Evolutionary conservation across 306 rosid species (phyloP).

Genomic region (Citrullus mucosospermus): DNA sequence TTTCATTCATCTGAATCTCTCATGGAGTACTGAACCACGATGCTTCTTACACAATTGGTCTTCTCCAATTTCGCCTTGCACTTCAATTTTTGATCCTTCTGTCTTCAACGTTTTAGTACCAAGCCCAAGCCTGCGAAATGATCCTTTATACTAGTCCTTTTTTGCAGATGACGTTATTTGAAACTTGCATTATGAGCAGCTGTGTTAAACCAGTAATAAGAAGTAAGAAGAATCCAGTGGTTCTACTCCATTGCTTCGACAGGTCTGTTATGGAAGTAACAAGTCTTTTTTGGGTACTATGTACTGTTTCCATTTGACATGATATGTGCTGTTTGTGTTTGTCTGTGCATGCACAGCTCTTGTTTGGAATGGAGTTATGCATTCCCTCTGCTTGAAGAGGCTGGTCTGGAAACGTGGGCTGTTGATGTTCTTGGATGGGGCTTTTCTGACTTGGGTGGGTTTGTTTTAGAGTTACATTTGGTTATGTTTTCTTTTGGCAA

Average conservation of each 20-base stretch:
- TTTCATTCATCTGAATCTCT: not conserved
- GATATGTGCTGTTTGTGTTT: slow-evolving; percentile 1
- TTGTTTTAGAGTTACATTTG: not conserved
- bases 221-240: slow-evolving; percentile 58
- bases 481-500: not conserved
- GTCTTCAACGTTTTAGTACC: not conserved
- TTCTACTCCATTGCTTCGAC: slow-evolving; percentile 89
- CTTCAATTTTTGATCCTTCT: not conserved
- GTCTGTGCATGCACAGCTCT: slow-evolving; percentile 39
- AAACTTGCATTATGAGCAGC: slow-evolving; percentile 65
- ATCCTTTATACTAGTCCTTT: not conserved
- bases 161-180: slow-evolving; percentile 44
- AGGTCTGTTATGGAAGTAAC: slow-evolving; percentile 32
- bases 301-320: slow-evolving; percentile 7
- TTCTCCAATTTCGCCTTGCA: not conserved
- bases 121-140: not conserved
- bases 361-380: slow-evolving; percentile 89
- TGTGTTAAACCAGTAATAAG: slow-evolving; percentile 61
- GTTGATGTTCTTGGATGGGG: slow-evolving; percentile 98
- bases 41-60: not conserved
- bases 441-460: slow-evolving; percentile 77
- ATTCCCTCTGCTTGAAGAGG: slow-evolving; percentile 75
- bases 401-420: slow-evolving; percentile 89
- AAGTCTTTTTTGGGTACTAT: not conserved
- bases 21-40: not conserved